Evolutionary conservation across 257 asterid species (phyloP).

Genomic region (Buddleja alternifolia): DNA sequence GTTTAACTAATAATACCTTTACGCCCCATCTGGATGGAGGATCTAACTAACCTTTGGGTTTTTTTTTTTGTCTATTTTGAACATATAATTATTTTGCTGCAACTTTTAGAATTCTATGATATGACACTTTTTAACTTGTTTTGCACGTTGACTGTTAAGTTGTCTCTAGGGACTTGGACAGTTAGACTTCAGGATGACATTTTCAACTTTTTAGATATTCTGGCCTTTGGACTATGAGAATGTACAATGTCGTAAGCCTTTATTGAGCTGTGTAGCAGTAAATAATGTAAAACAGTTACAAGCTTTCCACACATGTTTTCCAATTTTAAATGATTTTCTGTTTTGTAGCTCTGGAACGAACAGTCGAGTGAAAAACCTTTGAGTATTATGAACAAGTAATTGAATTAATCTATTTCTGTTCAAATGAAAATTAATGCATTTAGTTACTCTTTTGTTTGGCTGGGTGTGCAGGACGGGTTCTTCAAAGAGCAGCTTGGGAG

Average conservation of each 20-base stretch:
- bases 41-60: not conserved
- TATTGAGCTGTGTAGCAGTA: not conserved
- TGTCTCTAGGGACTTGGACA: not conserved
- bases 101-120: not conserved
- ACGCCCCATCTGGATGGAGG: not conserved
- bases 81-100: not conserved
- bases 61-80: not conserved
- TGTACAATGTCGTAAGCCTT: not conserved
- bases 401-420: not conserved
- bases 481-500: constrained; percentile 56
- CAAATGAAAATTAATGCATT: constrained; percentile 12
- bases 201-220: not conserved
- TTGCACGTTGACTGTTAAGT: not conserved
- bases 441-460: constrained; percentile 11
- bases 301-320: not conserved
- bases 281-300: not conserved
- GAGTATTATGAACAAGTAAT: not conserved
- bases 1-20: not conserved
- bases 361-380: not conserved
- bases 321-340: not conserved
- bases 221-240: not conserved
- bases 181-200: not conserved
- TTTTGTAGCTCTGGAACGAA: not conserved
- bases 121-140: not conserved
- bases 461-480: constrained; percentile 56